Conservation (phyloP, 2,329 filamentous ascomycete species). For the Fragosphaeria purpurea region DNA sequence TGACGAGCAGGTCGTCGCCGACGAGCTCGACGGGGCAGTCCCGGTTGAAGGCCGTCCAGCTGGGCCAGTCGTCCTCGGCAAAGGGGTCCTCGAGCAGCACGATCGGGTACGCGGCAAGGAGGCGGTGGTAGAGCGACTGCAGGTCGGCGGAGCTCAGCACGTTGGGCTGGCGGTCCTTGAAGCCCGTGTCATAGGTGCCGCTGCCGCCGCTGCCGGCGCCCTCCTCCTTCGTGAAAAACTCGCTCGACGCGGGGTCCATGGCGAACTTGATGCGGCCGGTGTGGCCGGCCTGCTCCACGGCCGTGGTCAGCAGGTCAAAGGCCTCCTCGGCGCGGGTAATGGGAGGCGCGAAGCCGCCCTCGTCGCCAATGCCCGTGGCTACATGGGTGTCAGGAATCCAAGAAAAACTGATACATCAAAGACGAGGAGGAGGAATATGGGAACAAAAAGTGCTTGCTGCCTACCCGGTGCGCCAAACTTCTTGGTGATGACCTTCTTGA, state of each 20-base stretch:
- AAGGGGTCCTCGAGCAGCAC: constrained; percentile 31
- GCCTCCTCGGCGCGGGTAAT: constrained; percentile 24
- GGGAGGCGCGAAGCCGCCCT: constrained; percentile 27
- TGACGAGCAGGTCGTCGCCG: constrained; percentile 30
- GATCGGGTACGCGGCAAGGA: constrained; percentile 27
- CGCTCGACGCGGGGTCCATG: constrained; percentile 30
- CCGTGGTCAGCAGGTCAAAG: constrained; percentile 21
- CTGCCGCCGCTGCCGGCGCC: background rate
- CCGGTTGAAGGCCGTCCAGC: constrained; percentile 22
- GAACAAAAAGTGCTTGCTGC: no score
- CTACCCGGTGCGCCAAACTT: constrained; percentile 12
- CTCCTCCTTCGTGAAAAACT: constrained; percentile 21
- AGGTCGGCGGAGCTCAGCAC: constrained; percentile 19
- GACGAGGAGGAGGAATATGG: background rate
- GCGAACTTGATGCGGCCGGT: constrained; percentile 25
- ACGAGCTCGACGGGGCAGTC: constrained; percentile 20
- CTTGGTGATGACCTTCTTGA: constrained; percentile 21
- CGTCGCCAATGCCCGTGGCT: constrained; percentile 25
- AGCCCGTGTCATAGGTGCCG: constrained; percentile 26
- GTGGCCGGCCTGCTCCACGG: constrained; percentile 19
- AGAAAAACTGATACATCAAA: background rate
- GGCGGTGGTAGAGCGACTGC: constrained; percentile 19
- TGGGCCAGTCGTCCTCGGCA: constrained; percentile 28
- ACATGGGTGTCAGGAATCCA: background rate
- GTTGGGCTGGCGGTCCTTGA: constrained; percentile 22